These are phyloP conservation scores for Trichopus zeylanicus DNA, from an alignment of 116 monocot species.

Conservation along the genomic window DNA sequence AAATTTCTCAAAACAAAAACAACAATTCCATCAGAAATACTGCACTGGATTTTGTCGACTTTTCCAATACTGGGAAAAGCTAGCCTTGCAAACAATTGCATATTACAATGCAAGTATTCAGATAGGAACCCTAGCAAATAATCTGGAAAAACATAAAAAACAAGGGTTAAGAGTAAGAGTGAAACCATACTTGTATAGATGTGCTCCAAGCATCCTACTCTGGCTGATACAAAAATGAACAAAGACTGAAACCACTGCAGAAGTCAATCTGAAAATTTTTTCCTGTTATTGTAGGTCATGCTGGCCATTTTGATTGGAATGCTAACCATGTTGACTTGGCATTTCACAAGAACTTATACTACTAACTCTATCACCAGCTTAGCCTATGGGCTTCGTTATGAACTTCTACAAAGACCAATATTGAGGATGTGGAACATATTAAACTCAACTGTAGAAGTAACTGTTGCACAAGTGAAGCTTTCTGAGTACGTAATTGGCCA, in stretches of 20 bases:
- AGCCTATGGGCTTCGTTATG: constrained; percentile 57
- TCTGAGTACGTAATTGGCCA: constrained; percentile 46
- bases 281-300: constrained; percentile 30
- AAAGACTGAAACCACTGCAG: not conserved
- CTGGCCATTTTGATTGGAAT: constrained; percentile 46
- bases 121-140: too few relatives aligned
- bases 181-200: too few relatives aligned
- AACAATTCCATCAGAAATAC: too few relatives aligned
- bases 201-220: too few relatives aligned
- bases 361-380: constrained; percentile 40
- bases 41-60: too few relatives aligned
- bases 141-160: too few relatives aligned
- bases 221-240: not conserved
- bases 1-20: too few relatives aligned
- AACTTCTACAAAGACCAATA: constrained; percentile 48
- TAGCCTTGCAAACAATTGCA: too few relatives aligned
- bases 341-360: constrained; percentile 54
- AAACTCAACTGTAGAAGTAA: constrained; percentile 58
- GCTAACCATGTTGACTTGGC: constrained; percentile 54
- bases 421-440: constrained; percentile 56
- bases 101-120: too few relatives aligned
- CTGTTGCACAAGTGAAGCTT: constrained; percentile 47
- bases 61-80: too few relatives aligned
- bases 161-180: too few relatives aligned
- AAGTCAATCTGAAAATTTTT: not conserved